Conservation (phyloP, 495 filamentous ascomycete species). For the Podospora bellae-mahoneyi region DNA sequence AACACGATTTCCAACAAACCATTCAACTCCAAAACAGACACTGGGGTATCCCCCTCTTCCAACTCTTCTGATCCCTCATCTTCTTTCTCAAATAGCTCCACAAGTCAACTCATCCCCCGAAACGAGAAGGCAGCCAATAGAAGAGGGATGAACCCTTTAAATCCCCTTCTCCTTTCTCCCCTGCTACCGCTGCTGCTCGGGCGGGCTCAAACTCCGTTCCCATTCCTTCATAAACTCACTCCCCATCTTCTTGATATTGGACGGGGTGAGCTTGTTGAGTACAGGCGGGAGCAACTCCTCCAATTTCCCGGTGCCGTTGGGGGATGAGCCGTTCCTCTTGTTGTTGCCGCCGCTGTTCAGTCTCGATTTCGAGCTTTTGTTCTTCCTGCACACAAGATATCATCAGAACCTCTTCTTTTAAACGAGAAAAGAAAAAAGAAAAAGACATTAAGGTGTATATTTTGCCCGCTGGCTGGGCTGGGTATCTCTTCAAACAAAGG, state of each 20-base stretch:
- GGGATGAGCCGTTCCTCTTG: conserved; percentile 4
- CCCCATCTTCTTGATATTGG: conserved; percentile 65
- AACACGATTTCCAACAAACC: too few species aligned
- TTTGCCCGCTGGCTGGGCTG: too few species aligned
- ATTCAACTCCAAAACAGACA: too few species aligned
- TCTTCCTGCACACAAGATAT: conserved; percentile 18
- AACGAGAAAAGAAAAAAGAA: too few species aligned
- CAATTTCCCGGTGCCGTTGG: conserved; percentile 30
- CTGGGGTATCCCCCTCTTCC: too few species aligned
- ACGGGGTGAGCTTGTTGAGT: conserved; percentile 61
- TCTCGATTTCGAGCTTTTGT: conserved; percentile 24
- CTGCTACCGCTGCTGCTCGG: not conserved
- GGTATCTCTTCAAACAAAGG: too few species aligned
- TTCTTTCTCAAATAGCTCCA: too few species aligned
- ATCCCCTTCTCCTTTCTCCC: conserved; percentile 11
- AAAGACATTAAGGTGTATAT: too few species aligned
- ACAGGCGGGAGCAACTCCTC: conserved; percentile 63
- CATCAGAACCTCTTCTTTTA: not conserved
- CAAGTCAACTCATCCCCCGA: too few species aligned
- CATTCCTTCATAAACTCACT: conserved; percentile 74
- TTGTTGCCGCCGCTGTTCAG: not conserved
- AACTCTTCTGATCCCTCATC: too few species aligned
- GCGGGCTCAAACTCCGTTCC: conserved; percentile 53
- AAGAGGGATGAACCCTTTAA: conserved; percentile 1
- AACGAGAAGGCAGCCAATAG: not conserved